phyloP scores from a whole-genome alignment of 2,329 filamentous ascomycete species.

The Pyricularia pennisetigena region DNA sequence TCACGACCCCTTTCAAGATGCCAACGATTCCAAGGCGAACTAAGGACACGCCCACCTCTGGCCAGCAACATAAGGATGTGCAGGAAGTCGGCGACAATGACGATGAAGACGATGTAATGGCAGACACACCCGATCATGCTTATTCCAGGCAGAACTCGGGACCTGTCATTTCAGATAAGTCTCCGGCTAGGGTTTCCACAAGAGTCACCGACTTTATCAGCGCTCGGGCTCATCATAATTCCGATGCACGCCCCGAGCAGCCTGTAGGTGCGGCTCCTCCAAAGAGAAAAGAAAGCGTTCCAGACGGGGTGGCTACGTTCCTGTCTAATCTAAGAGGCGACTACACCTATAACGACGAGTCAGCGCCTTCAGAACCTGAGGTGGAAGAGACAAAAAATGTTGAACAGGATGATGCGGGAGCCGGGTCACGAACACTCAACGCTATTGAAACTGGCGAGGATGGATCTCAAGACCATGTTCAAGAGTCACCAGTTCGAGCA shows the following conservation, averaged over 20 bases:
- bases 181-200: not conserved
- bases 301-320: slow-evolving; percentile 4
- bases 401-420: not conserved
- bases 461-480: slow-evolving; percentile 10
- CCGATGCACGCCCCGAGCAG: slow-evolving; percentile 9
- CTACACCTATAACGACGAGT: not conserved
- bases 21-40: not conserved
- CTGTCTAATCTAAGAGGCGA: slow-evolving; percentile 2
- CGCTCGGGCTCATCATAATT: slow-evolving; percentile 17
- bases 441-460: not conserved
- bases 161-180: not conserved
- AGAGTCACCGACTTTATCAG: slow-evolving; percentile 13
- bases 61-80: not conserved
- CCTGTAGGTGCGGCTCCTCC: not conserved
- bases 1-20: slow-evolving; percentile 37
- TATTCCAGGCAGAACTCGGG: not conserved
- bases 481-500: slow-evolving; percentile 22
- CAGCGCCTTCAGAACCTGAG: slow-evolving; percentile 1
- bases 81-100: slow-evolving; percentile 9
- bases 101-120: slow-evolving; percentile 6
- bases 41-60: not conserved
- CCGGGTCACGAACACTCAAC: not conserved
- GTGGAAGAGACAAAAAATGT: not conserved
- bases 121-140: not conserved
- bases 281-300: slow-evolving; percentile 5